Evolutionary conservation across 192 early-diverging fungal genomes (phyloP).

Genomic region (Allomyces macrogynus): DNA sequence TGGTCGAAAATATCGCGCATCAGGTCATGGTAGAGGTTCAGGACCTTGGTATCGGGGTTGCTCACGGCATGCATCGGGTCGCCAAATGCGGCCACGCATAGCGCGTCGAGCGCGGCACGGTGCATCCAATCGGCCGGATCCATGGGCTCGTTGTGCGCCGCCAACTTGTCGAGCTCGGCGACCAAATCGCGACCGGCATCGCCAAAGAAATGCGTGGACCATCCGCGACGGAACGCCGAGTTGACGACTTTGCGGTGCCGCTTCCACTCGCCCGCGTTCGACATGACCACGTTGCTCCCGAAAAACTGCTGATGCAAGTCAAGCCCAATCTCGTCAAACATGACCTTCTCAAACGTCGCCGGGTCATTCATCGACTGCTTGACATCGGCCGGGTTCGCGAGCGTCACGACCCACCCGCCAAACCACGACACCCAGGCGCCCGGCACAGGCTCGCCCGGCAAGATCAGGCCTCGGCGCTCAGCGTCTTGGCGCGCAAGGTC

Average conservation of each 20-base stretch:
- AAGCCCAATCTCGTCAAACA: not conserved
- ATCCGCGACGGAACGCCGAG: conserved; percentile 22
- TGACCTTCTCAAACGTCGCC: not conserved
- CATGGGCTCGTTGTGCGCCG: not conserved
- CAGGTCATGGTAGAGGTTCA: not conserved
- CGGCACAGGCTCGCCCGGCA: too few species aligned
- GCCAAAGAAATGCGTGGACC: conserved; percentile 11
- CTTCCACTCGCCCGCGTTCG: conserved; percentile 16
- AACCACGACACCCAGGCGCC: not conserved
- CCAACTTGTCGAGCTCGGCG: conserved; percentile 9
- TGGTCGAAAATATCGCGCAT: not conserved
- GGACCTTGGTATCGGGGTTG: not conserved
- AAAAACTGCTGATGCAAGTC: not conserved
- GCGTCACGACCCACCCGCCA: not conserved
- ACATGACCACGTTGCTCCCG: conserved; percentile 11
- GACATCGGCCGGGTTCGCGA: conserved; percentile 4
- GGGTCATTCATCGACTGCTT: conserved; percentile 2
- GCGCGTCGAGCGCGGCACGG: not conserved
- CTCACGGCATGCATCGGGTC: not conserved
- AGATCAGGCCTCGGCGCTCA: too few species aligned
- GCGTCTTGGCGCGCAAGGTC: too few species aligned
- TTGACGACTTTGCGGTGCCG: conserved; percentile 22
- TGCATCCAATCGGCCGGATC: not conserved
- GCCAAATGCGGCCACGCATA: not conserved
- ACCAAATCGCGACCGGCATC: conserved; percentile 9